Percentiles rank a stretch among this genome's conserved stretches.
Evolutionary conservation across 2,329 filamentous ascomycete species (phyloP).

Genomic region (Didymellaceae sp.): DNA sequence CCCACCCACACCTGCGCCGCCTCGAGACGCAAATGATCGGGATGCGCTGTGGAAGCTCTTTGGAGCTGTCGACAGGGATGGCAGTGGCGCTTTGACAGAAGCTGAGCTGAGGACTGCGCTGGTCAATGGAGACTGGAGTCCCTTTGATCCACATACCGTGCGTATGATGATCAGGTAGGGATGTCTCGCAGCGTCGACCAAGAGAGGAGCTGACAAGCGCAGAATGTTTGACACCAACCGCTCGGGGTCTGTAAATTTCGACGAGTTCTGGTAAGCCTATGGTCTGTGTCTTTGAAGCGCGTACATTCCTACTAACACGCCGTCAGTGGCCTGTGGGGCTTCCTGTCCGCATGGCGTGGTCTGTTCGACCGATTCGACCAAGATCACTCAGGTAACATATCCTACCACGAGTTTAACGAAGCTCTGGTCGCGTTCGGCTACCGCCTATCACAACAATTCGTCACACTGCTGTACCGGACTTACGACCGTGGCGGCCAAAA

Average conservation of each 20-base stretch:
- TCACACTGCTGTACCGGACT: constrained; percentile 82
- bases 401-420: constrained; percentile 83
- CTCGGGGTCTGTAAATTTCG: constrained; percentile 86
- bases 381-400: constrained; percentile 87
- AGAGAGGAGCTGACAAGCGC: constrained; percentile 4
- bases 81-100: constrained; percentile 83
- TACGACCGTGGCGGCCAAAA: constrained; percentile 70
- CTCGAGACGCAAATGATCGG: constrained; percentile 68
- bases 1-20: constrained; percentile 57
- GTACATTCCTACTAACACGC: constrained; percentile 10
- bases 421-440: constrained; percentile 88
- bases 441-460: constrained; percentile 81
- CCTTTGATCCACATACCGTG: constrained; percentile 92
- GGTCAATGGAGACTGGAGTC: constrained; percentile 94
- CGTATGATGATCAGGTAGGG: constrained; percentile 86
- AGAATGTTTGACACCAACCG: constrained; percentile 96
- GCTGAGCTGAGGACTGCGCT: constrained; percentile 86
- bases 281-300: neutral
- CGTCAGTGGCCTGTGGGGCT: constrained; percentile 83
- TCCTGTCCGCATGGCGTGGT: constrained; percentile 89
- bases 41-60: constrained; percentile 81
- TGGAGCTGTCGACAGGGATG: constrained; percentile 85
- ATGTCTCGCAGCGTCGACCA: neutral
- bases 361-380: constrained; percentile 95
- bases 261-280: constrained; percentile 77